phyloP scores from a whole-genome alignment of 129 eudicot genomes.

The Glebionis coronaria region DNA sequence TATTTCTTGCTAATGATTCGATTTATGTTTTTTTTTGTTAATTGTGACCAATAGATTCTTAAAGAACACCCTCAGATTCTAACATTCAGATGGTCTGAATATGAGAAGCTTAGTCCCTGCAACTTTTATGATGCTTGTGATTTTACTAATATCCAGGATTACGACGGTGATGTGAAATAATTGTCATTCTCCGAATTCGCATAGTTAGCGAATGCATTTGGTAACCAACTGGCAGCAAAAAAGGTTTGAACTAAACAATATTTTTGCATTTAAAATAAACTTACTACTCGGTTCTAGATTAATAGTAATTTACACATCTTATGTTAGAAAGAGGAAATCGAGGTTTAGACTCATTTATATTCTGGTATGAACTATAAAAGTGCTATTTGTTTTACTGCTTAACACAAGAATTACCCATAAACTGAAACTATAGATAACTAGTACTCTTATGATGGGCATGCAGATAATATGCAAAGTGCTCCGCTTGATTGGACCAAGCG shows the following conservation, averaged over 20 bases:
- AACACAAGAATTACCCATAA: no score
- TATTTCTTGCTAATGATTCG: no score
- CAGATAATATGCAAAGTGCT: no score
- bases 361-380: no score
- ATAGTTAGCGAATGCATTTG: slow-evolving; percentile 73
- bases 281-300: background rate
- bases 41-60: no score
- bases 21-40: no score
- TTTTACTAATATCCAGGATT: slow-evolving; percentile 53
- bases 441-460: no score
- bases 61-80: slow-evolving; percentile 41
- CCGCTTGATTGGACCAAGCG: no score
- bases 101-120: background rate
- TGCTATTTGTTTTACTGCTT: no score
- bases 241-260: slow-evolving; percentile 46
- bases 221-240: slow-evolving; percentile 73
- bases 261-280: background rate
- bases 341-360: no score
- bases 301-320: slow-evolving; percentile 10
- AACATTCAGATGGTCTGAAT: slow-evolving; percentile 12
- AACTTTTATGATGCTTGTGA: slow-evolving; percentile 12
- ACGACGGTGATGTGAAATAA: slow-evolving; percentile 64
- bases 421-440: no score
- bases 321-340: slow-evolving; percentile 83
- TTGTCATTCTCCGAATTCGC: slow-evolving; percentile 75